Evolutionary conservation across 768 basidiomycete species (phyloP).

Genomic region (Amanita subjunquillea): DNA sequence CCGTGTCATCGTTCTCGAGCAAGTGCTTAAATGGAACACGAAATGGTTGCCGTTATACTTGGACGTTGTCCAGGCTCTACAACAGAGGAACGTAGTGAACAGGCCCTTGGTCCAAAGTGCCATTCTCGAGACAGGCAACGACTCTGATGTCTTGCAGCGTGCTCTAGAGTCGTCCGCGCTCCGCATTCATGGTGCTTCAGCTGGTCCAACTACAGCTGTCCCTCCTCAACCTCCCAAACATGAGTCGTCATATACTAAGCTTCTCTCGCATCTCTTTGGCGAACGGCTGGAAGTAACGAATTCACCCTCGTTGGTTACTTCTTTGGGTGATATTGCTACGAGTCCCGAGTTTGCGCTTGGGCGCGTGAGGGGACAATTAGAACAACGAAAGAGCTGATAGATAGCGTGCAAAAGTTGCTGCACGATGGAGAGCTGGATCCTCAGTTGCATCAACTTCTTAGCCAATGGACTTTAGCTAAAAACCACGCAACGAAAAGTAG

Average conservation of each 20-base stretch:
- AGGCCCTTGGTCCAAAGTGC: slow-evolving; percentile 53
- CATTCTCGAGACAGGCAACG: slow-evolving; percentile 39
- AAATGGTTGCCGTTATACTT: slow-evolving; percentile 87
- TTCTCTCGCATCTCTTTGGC: slow-evolving; percentile 72
- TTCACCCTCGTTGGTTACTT: slow-evolving; percentile 59
- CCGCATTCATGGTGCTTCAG: slow-evolving; percentile 16
- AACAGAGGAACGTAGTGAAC: slow-evolving; percentile 38
- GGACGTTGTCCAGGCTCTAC: slow-evolving; percentile 66
- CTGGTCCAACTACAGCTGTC: slow-evolving; percentile 8
- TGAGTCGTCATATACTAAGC: slow-evolving; percentile 85
- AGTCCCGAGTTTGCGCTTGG: slow-evolving; percentile 95
- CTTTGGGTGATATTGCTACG: slow-evolving; percentile 69
- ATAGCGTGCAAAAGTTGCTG: slow-evolving; percentile 56
- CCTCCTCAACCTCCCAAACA: slow-evolving; percentile 75
- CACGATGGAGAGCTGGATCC: slow-evolving; percentile 33
- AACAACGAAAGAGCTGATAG: slow-evolving; percentile 62
- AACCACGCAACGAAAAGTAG: slow-evolving; percentile 60
- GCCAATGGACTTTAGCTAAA: slow-evolving; percentile 70
- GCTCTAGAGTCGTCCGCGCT: slow-evolving; percentile 38
- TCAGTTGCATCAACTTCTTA: slow-evolving; percentile 62
- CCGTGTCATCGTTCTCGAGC: slow-evolving; percentile 76
- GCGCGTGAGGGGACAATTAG: slow-evolving; percentile 74
- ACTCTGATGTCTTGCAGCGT: slow-evolving; percentile 23
- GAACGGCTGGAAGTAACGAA: slow-evolving; percentile 80
- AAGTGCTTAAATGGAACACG: slow-evolving; percentile 62